Conservation (phyloP, 257 asterid species). For the Ajuga chamaepitys region DNA sequence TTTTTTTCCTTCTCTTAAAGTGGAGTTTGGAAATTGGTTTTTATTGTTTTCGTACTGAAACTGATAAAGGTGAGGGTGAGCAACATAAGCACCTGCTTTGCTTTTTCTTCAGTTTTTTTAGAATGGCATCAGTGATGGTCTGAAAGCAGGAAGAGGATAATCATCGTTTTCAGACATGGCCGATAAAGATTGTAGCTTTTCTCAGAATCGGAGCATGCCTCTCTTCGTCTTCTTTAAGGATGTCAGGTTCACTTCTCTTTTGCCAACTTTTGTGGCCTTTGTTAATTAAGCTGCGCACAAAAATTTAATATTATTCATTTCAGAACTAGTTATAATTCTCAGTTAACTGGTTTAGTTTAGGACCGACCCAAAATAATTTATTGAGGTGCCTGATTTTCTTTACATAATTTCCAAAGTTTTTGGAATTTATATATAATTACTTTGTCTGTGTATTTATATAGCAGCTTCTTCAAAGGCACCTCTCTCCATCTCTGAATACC, state of each 20-base stretch:
- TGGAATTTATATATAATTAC: no score
- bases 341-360: no score
- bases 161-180: slow-evolving; percentile 17
- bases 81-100: no score
- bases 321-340: not conserved
- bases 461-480: no score
- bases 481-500: no score
- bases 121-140: not conserved
- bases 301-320: not conserved
- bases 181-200: slow-evolving; percentile 19
- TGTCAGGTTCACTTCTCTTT: slow-evolving; percentile 20
- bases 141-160: not conserved
- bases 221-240: slow-evolving; percentile 31
- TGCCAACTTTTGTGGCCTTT: not conserved
- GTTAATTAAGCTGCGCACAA: no score
- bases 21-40: not conserved
- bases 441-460: no score
- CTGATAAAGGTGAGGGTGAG: not conserved
- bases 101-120: no score
- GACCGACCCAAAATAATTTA: no score
- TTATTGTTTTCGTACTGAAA: not conserved
- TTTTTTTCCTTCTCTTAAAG: no score
- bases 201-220: slow-evolving; percentile 17
- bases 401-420: no score
- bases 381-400: no score